A percentile compares a stretch with the other conserved stretches of the same genome.
Conservation (phyloP, 495 filamentous ascomycete species). For the Friedmanniomyces simplex region DNA sequence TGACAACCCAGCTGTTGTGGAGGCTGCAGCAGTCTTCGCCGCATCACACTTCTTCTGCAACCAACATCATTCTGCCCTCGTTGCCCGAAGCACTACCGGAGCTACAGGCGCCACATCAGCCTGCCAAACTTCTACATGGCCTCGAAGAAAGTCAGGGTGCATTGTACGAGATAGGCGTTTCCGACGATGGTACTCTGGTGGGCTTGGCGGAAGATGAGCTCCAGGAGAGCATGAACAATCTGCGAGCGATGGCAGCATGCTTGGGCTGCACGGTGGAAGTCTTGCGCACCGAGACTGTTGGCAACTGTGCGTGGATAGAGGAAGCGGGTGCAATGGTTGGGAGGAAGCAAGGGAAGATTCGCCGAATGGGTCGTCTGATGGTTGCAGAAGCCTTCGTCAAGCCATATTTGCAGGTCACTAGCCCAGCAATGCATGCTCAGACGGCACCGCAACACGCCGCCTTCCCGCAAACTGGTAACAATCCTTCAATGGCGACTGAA, state of each 20-base stretch:
- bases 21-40: constrained; percentile 89
- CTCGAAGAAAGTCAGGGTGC: constrained; percentile 89
- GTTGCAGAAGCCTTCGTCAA: constrained; percentile 79
- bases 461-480: background rate
- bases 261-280: constrained; percentile 83
- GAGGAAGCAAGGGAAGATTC: constrained; percentile 21
- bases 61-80: constrained; percentile 58
- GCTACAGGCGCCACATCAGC: constrained; percentile 45
- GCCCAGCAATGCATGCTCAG: background rate
- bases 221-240: constrained; percentile 73
- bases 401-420: constrained; percentile 39
- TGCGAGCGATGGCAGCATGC: constrained; percentile 82
- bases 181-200: constrained; percentile 86
- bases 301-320: constrained; percentile 70
- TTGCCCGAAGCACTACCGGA: constrained; percentile 53
- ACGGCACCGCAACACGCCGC: background rate
- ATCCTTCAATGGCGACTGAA: constrained; percentile 10
- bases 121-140: constrained; percentile 59
- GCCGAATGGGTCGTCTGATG: constrained; percentile 54
- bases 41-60: constrained; percentile 67
- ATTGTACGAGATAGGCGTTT: constrained; percentile 91
- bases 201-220: constrained; percentile 86
- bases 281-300: constrained; percentile 72
- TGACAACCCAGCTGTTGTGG: constrained; percentile 94
- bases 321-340: constrained; percentile 15